Evolutionary conservation across 2,329 filamentous ascomycete species (phyloP).

Genomic region (Pyrenochaeta sp.): DNA sequence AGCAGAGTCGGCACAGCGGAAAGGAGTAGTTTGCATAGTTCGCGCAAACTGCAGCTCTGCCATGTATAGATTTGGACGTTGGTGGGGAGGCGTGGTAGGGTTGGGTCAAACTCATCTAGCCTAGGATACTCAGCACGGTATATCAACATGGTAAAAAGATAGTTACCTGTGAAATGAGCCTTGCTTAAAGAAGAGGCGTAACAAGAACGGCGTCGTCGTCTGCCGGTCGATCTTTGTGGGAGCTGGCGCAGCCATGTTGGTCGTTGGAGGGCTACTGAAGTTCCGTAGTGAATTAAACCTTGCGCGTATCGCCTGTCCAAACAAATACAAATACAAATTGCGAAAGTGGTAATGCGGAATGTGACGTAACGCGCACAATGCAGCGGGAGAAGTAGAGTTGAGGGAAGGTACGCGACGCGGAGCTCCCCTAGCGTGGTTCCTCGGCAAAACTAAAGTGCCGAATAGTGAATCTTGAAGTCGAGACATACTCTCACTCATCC

Average conservation of each 20-base stretch:
- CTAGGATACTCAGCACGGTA: conserved; percentile 51
- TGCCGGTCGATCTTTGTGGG: conserved; percentile 67
- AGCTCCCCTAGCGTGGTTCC: conserved; percentile 29
- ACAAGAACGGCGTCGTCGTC: conserved; percentile 79
- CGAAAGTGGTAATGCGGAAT: neutral
- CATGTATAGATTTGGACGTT: conserved; percentile 87
- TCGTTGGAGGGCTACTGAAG: conserved; percentile 1
- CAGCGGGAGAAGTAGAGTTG: conserved; percentile 11
- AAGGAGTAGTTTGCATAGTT: conserved; percentile 80
- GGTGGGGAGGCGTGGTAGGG: conserved; percentile 65
- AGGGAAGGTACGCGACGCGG: conserved; percentile 24
- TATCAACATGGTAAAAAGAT: neutral
- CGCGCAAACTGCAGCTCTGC: conserved; percentile 79
- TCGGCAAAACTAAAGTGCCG: conserved; percentile 17
- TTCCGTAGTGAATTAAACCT: neutral
- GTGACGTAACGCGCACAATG: neutral
- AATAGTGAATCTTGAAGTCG: conserved; percentile 12
- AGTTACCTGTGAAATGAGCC: conserved; percentile 74
- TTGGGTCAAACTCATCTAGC: conserved; percentile 71
- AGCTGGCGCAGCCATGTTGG: conserved; percentile 44
- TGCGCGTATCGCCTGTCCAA: neutral
- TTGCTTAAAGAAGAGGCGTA: conserved; percentile 84
- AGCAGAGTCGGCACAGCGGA: conserved; percentile 73
- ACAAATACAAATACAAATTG: neutral
- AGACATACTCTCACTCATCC: conserved; percentile 1